phyloP scores from a whole-genome alignment of 305 asterid species.

The Rubia peregrina region DNA sequence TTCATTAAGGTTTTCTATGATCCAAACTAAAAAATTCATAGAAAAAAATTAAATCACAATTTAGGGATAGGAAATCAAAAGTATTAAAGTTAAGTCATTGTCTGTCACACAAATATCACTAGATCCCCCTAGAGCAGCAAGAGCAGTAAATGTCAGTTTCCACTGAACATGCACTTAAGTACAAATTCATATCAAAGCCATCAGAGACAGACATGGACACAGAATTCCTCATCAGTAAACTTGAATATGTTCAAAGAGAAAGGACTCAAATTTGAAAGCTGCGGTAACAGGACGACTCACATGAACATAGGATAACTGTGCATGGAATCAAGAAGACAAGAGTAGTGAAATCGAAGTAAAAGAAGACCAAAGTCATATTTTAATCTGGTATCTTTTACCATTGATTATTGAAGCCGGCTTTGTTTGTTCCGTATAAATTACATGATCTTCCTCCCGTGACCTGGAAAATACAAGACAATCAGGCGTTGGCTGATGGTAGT shows the following conservation, averaged over 20 bases:
- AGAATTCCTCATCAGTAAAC: background rate
- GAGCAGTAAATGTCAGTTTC: background rate
- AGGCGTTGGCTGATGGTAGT: slow-evolving; percentile 20
- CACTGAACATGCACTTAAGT: background rate
- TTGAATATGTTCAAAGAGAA: background rate
- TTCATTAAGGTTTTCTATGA: background rate
- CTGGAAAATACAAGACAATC: slow-evolving; percentile 45
- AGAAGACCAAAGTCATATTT: background rate
- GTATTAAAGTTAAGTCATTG: slow-evolving; percentile 4
- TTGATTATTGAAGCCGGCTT: slow-evolving; percentile 21
- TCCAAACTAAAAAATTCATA: background rate
- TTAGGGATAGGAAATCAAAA: background rate
- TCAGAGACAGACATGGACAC: background rate
- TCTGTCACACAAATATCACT: background rate
- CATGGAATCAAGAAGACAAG: background rate
- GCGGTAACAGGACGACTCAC: background rate
- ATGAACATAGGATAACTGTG: background rate
- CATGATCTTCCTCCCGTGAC: slow-evolving; percentile 31
- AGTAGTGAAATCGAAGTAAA: background rate
- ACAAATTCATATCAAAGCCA: background rate
- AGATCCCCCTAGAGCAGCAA: background rate
- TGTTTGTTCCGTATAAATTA: slow-evolving; percentile 25
- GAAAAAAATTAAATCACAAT: background rate
- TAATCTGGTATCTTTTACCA: slow-evolving; percentile 16
- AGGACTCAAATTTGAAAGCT: background rate